Conservation (phyloP, 257 asterid genomes). For the Pogostemon cablin region DNA sequence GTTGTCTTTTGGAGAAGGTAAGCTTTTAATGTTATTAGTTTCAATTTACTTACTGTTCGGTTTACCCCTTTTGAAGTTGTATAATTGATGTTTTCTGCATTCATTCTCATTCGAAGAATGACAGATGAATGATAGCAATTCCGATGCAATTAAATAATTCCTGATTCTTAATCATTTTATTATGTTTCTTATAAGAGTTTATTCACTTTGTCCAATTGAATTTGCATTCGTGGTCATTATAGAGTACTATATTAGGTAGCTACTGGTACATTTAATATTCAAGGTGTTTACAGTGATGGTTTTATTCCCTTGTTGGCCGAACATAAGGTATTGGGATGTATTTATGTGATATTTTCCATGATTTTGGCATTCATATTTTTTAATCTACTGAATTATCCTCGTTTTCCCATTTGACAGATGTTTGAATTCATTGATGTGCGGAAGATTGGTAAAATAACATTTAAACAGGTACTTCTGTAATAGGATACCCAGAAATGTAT, state of each 20-base stretch:
- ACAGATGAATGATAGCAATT: background rate
- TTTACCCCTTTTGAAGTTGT: slow-evolving; percentile 4
- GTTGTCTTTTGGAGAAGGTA: slow-evolving; percentile 77
- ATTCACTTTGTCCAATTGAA: background rate
- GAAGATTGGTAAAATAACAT: slow-evolving; percentile 75
- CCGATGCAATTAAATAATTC: background rate
- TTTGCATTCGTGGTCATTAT: background rate
- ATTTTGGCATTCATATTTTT: slow-evolving; percentile 1
- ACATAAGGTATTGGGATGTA: background rate
- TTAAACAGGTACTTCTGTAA: slow-evolving; percentile 68
- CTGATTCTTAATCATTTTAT: slow-evolving; percentile 8
- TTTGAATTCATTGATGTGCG: slow-evolving; percentile 73
- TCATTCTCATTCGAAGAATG: slow-evolving; percentile 7
- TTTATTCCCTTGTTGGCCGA: slow-evolving; percentile 14
- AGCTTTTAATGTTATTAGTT: slow-evolving; percentile 9
- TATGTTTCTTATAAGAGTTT: background rate
- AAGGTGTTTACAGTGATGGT: background rate
- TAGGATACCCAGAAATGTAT: background rate
- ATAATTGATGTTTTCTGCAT: background rate
- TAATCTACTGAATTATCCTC: slow-evolving; percentile 2
- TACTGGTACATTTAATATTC: slow-evolving; percentile 7
- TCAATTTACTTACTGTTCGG: slow-evolving; percentile 20
- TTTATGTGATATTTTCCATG: background rate
- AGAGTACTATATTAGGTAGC: slow-evolving; percentile 1
- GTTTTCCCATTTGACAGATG: slow-evolving; percentile 52